Conservation (phyloP, 176 grass and related monocot genomes). For the Poa pratensis region DNA sequence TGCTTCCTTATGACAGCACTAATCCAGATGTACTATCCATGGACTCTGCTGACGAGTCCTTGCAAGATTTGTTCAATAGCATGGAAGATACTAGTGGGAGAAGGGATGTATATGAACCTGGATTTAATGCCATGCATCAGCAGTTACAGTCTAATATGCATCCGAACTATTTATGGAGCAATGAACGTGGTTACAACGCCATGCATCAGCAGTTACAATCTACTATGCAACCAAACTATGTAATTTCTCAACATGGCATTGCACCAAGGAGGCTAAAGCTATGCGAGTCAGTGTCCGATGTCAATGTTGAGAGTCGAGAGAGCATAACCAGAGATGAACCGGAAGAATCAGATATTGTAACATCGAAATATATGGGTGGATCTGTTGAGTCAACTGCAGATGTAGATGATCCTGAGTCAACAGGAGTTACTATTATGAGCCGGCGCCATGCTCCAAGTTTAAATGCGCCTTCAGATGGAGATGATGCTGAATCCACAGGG, state of each 20-base stretch:
- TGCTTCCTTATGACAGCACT: conserved; percentile 61
- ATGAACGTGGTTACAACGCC: conserved; percentile 38
- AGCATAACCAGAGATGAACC: conserved; percentile 14
- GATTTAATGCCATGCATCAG: conserved; percentile 46
- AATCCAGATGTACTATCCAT: conserved; percentile 71
- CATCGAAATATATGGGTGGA: conserved; percentile 18
- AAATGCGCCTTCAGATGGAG: conserved; percentile 30
- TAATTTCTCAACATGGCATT: conserved; percentile 47
- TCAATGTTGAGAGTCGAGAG: neutral
- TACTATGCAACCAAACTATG: conserved; percentile 12
- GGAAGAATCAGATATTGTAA: conserved; percentile 44
- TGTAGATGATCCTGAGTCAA: conserved; percentile 42
- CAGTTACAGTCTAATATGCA: conserved; percentile 33
- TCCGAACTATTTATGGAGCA: conserved; percentile 22
- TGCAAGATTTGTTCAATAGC: conserved; percentile 74
- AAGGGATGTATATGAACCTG: conserved; percentile 43
- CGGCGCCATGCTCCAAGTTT: conserved; percentile 10
- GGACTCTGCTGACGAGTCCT: conserved; percentile 58
- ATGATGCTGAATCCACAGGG: conserved; percentile 42
- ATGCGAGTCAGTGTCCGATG: neutral
- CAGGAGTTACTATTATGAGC: conserved; percentile 42
- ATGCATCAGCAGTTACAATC: conserved; percentile 37
- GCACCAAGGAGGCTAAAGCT: conserved; percentile 60
- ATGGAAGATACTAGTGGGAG: conserved; percentile 56
- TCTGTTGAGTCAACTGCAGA: conserved; percentile 33